Conservation (phyloP, 2,329 filamentous ascomycete genomes). For the Penicillium sp. region DNA sequence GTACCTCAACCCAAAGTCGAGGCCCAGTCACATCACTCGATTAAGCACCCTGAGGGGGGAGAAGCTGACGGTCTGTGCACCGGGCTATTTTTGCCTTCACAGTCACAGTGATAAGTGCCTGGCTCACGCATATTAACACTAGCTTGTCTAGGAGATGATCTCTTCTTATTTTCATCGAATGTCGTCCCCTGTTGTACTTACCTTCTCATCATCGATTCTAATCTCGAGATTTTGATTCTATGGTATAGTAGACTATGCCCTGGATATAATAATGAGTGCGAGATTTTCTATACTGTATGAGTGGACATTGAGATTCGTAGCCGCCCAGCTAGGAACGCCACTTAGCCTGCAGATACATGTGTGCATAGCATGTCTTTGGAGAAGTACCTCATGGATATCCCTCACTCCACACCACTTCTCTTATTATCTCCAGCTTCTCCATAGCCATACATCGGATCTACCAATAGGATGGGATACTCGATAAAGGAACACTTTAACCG, state of each 20-base stretch:
- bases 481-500: background rate
- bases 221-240: background rate
- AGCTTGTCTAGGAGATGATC: background rate
- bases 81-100: background rate
- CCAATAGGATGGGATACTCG: background rate
- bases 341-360: background rate
- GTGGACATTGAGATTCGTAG: background rate
- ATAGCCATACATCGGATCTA: background rate
- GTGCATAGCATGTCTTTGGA: background rate
- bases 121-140: slow-evolving; percentile 1
- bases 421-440: background rate
- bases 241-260: background rate
- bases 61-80: background rate
- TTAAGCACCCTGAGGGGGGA: slow-evolving; percentile 1
- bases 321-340: background rate
- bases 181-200: background rate
- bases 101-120: slow-evolving; percentile 6
- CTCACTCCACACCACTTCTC: background rate
- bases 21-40: slow-evolving; percentile 4
- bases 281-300: background rate
- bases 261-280: background rate
- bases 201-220: background rate
- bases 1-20: background rate
- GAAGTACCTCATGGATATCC: background rate
- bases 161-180: background rate